phyloP scores from a whole-genome alignment of 1,284 basidiomycete genomes.

The Coniophora puteana region DNA sequence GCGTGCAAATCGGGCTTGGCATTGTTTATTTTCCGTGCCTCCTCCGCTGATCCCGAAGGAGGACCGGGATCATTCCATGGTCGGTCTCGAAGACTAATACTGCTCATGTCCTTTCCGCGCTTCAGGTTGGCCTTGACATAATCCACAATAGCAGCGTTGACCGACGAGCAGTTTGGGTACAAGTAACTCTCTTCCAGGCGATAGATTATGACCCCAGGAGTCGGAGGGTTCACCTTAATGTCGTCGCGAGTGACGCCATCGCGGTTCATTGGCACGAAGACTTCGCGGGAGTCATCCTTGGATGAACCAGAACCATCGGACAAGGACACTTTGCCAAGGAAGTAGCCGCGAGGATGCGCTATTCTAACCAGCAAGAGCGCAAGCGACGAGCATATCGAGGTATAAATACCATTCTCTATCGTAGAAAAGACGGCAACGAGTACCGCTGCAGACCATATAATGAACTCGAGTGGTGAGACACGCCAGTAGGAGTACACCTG shows the following conservation, averaged over 20 bases:
- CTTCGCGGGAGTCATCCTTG: constrained; percentile 52
- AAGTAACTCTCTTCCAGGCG: constrained; percentile 92
- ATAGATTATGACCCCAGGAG: constrained; percentile 89
- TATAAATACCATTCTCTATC: constrained; percentile 96
- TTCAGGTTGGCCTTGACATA: constrained; percentile 78
- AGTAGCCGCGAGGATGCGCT: constrained; percentile 88
- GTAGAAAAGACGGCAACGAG: constrained; percentile 84
- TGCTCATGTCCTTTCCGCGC: constrained; percentile 72
- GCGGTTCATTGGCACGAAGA: constrained; percentile 78
- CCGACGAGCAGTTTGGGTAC: constrained; percentile 86
- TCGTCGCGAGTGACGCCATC: constrained; percentile 66
- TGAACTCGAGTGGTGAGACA: constrained; percentile 88
- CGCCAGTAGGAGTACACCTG: constrained; percentile 95
- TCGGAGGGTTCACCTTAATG: constrained; percentile 74
- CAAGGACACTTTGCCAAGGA: constrained; percentile 77
- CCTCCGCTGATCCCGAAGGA: constrained; percentile 40
- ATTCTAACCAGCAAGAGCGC: constrained; percentile 87
- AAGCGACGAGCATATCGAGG: constrained; percentile 78
- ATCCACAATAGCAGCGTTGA: constrained; percentile 79
- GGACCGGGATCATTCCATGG: constrained; percentile 96
- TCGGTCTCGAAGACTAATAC: constrained; percentile 67
- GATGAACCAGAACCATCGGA: constrained; percentile 28
- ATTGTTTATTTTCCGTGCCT: constrained; percentile 48
- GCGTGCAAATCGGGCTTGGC: constrained; percentile 75
- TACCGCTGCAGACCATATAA: constrained; percentile 90